phyloP scores from a whole-genome alignment of 306 rosid species.

The Pterocarpus macrocarpus region DNA sequence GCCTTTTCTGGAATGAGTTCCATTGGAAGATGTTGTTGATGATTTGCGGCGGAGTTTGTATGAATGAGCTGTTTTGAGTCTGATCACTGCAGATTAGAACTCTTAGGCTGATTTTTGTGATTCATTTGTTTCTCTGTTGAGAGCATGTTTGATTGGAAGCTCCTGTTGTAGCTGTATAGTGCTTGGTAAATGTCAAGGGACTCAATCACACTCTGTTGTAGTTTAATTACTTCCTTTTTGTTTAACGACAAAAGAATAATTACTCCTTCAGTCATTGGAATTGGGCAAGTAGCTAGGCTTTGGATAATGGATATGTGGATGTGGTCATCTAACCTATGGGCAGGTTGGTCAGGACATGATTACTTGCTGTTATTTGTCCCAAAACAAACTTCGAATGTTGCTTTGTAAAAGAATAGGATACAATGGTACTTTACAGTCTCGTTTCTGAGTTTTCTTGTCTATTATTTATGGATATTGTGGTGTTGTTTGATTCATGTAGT shows the following conservation, averaged over 20 bases:
- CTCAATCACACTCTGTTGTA: background rate
- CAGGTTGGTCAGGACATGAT: conserved; percentile 6
- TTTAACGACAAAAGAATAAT: background rate
- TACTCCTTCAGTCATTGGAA: background rate
- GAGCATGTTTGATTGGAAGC: background rate
- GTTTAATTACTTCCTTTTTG: background rate
- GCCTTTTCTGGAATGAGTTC: background rate
- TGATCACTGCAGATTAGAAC: background rate
- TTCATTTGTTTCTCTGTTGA: conserved; percentile 10
- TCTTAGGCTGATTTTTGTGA: background rate
- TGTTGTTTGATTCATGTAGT: background rate
- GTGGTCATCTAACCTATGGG: background rate
- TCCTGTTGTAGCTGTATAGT: background rate
- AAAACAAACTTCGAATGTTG: conserved; percentile 2
- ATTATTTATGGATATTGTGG: background rate
- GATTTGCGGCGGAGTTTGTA: background rate
- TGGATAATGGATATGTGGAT: background rate
- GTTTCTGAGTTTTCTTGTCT: background rate
- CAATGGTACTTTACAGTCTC: background rate
- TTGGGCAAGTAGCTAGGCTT: conserved; percentile 15
- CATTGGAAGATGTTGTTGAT: conserved; percentile 27
- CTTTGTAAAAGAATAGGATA: conserved; percentile 13
- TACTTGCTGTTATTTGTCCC: background rate
- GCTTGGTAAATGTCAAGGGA: background rate
- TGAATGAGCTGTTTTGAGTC: background rate